Base-by-base conservation (phyloP, 2,329 filamentous ascomycete genomes). In the Neoarthrinium moseri region DNA sequence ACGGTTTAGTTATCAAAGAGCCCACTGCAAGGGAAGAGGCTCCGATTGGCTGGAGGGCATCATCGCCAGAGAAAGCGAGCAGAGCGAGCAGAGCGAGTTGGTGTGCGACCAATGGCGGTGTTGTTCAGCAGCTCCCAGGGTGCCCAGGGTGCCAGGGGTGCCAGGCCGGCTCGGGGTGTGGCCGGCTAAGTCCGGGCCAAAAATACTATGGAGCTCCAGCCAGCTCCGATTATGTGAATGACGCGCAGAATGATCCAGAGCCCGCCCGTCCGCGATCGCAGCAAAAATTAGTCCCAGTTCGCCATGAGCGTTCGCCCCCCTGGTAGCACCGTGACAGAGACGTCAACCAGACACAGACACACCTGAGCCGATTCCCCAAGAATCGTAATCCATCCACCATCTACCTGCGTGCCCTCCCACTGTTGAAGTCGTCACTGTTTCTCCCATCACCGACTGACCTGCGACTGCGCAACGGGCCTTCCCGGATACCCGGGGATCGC, bases 401-500 rank as follows among this genome's bases (percentile, higher is more conserved):
- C n/a, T n/a, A n/a, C n/a, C n/a, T n/a, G n/a, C n/a, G n/a, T n/a
- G n/a, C n/a, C n/a, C n/a, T n/a, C n/a, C n/a, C n/a, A n/a, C n/a
- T n/a, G n/a, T n/a, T n/a, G n/a, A n/a, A n/a, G n/a, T n/a, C n/a
- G n/a, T n/a, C n/a, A n/a, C 23, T 11, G 21, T 24, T 5, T 11
- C 15, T 33, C 11, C n/a, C 13, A 32, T 34, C 18, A 13, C 32
- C 18, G 18, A 20, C 30, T 24, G 41, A 23, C 15, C 46, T 36
- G 35, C 36, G 29, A 45, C 24, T 39, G 29, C 21, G 42, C 39
- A 48, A 48, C 48, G 51, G 59, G 53, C 51, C 55, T 51, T 47
- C 57, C 60, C 56, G 56, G 48, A 54, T 34, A 37, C 46, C 58
- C 56, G 57, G 59, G 56, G 36, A 30, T 46, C 48, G 51, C 55